Evolutionary conservation across 192 early-diverging fungal genomes (phyloP).

Genomic region (Mortierella antarctica): DNA sequence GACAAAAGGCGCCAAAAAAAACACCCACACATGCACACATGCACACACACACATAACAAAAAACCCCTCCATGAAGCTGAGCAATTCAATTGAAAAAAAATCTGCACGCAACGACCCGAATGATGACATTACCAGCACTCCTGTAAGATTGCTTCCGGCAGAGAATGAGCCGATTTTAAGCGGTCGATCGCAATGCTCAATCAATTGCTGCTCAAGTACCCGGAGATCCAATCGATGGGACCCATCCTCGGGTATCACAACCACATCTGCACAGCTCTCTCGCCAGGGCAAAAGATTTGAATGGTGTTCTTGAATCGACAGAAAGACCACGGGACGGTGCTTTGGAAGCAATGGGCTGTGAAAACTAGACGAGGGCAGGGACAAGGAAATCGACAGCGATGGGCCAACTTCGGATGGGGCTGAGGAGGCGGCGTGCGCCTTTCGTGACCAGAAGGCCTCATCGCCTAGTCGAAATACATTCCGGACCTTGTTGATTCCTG

Average conservation of each 20-base stretch:
- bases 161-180: slow-evolving; percentile 53
- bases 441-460: slow-evolving; percentile 37
- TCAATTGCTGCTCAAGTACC: slow-evolving; percentile 38
- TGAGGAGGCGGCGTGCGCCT: neutral
- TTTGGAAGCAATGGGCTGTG: neutral
- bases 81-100: neutral
- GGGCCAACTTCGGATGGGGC: neutral
- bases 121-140: slow-evolving; percentile 25
- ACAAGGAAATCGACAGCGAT: neutral
- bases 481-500: slow-evolving; percentile 32
- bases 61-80: neutral
- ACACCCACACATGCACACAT: neutral
- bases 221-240: slow-evolving; percentile 31
- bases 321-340: slow-evolving; percentile 51
- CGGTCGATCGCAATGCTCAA: slow-evolving; percentile 19
- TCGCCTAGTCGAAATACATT: slow-evolving; percentile 39
- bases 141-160: slow-evolving; percentile 59
- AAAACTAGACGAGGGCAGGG: neutral
- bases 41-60: neutral
- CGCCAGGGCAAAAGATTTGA: slow-evolving; percentile 59
- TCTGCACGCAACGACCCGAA: neutral
- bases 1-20: neutral
- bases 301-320: slow-evolving; percentile 60
- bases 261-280: slow-evolving; percentile 51
- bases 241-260: slow-evolving; percentile 37